These are phyloP conservation scores for Diatrype stigma DNA, from an alignment of 2,329 filamentous ascomycete genomes.

Conservation along the genomic window DNA sequence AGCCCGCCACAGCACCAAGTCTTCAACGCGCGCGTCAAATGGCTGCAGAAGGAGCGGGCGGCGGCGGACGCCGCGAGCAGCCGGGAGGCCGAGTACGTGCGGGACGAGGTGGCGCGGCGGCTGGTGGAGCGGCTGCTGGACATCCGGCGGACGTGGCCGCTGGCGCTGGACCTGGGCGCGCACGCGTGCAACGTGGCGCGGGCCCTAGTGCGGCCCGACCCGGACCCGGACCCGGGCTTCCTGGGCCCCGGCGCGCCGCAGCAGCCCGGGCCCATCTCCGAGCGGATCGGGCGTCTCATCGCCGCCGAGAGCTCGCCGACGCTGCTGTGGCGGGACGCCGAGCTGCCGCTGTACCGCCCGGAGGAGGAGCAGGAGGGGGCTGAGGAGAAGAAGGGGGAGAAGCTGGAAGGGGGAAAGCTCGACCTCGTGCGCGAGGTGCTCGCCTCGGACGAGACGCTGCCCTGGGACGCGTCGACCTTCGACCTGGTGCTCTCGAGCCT, in stretches of 20 bases:
- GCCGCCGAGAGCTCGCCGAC: constrained; percentile 77
- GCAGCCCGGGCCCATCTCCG: constrained; percentile 56
- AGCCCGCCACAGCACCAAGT: constrained; percentile 79
- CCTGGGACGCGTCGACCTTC: constrained; percentile 72
- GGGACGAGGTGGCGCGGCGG: constrained; percentile 83
- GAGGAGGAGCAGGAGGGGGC: constrained; percentile 13
- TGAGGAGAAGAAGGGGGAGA: background rate
- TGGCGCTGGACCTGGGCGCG: constrained; percentile 86
- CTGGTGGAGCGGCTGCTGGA: constrained; percentile 85
- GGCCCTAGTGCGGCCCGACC: constrained; percentile 68
- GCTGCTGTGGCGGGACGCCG: constrained; percentile 75
- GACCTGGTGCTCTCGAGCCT: constrained; percentile 87
- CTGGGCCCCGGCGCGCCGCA: constrained; percentile 30
- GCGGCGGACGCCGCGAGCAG: constrained; percentile 66
- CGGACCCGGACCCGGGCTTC: constrained; percentile 53
- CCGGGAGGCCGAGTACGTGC: constrained; percentile 83
- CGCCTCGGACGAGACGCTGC: constrained; percentile 68
- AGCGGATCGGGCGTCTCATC: constrained; percentile 68
- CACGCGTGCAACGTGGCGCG: constrained; percentile 93
- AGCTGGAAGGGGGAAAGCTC: constrained; percentile 30
- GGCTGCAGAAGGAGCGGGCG: constrained; percentile 85
- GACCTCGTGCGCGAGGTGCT: constrained; percentile 71
- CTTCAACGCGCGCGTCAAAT: constrained; percentile 86
- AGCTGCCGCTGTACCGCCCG: constrained; percentile 68
- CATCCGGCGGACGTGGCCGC: constrained; percentile 82